Base-by-base conservation (phyloP, 441 rosid genomes). In the Metrosideros polymorpha region DNA sequence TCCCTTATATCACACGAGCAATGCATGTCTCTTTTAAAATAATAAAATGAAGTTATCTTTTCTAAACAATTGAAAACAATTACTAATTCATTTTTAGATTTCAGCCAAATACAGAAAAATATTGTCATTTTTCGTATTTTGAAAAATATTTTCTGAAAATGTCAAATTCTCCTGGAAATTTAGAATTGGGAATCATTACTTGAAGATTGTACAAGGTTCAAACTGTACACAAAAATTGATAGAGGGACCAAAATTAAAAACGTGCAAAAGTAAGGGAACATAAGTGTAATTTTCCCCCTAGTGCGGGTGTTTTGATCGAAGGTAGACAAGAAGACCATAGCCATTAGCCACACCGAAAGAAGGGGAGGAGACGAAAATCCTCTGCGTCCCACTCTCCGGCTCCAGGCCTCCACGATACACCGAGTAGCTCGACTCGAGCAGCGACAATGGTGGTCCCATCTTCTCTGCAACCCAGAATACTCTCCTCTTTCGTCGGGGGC, bases 401-500 rank as follows among this genome's bases (percentile, higher is more conserved):
- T 12, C 77, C 35, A 24, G 77, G 27, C 77, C 27, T 3, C 45
- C 77, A 24, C 45, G 6, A 3, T 2, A 35, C 45, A 1, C 6
- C 45, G 45, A 35, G 2, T 45, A 1, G 27, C 77, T 66, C 77
- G 27, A 19, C 45, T 66, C 45, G 45, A 66, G 27, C 45, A 19
- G 5, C 77, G 45, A 85, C 6, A 88, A 94, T 96, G 99, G 93
- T 86, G 71, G 94, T 91, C 56, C 93, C 92, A 50, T 92, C 89
- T 50, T 89, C 94, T 87, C 87, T 95, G 91, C 98, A 93, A 55
- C 95, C 97, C 6, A 89, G 91, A 87, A 83, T 95, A 50, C 53
- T 95, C 87, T 94, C 95, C 87, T 94, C 96, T 35, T 93, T 96
- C 56, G 82, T 91, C 18, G 95, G 96, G 2, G 92, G 89, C 89